Conservation (phyloP, 108 stramenopile species). For the Fragilariopsis cylindrus region DNA sequence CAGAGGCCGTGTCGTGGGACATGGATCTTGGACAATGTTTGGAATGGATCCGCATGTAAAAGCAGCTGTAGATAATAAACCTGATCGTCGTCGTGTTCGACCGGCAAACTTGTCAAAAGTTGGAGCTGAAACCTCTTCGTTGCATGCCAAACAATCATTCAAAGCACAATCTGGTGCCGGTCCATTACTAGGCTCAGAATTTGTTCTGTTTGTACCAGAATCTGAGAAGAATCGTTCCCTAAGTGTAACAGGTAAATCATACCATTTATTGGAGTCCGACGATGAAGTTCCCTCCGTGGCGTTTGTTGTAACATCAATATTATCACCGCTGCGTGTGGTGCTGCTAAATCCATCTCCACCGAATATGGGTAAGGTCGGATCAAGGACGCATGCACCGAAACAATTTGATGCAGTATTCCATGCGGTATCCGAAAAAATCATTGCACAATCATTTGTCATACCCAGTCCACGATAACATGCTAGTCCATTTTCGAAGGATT, state of each 20-base stretch:
- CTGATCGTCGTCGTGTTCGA: conserved; percentile 49
- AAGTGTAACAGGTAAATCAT: neutral
- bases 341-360: neutral
- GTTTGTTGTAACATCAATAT: neutral
- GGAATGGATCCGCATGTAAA: conserved; percentile 35
- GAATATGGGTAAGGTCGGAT: conserved; percentile 5
- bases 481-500: conserved; percentile 24
- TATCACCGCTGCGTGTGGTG: neutral
- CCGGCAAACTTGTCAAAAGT: conserved; percentile 46
- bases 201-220: neutral
- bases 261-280: neutral
- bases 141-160: conserved; percentile 51
- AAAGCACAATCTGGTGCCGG: conserved; percentile 44
- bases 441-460: conserved; percentile 38
- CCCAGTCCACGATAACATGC: conserved; percentile 36
- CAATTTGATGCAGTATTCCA: conserved; percentile 22
- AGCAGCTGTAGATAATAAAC: conserved; percentile 39
- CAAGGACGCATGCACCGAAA: conserved; percentile 19
- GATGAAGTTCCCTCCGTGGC: neutral
- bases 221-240: neutral
- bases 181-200: conserved; percentile 37
- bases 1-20: conserved; percentile 1
- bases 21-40: conserved; percentile 15
- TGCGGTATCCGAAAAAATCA: conserved; percentile 35
- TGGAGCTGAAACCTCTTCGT: conserved; percentile 45